Percentiles rank a stretch among this genome's conserved stretches.
Evolutionary conservation across 495 filamentous ascomycete species (phyloP).

Genomic region (Lophiotrema nucula): DNA sequence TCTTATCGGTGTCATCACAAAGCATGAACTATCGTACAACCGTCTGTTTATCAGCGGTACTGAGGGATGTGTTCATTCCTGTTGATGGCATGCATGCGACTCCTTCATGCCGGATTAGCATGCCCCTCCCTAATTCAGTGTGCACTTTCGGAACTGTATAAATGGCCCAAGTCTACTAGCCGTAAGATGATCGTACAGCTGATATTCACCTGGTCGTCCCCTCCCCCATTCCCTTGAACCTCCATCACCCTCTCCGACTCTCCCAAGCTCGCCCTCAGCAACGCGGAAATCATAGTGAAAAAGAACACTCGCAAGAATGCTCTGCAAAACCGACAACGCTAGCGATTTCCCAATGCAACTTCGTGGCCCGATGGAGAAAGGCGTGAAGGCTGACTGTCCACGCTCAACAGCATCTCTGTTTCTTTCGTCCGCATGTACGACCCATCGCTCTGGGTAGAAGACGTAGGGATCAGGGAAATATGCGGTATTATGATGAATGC

Average conservation of each 20-base stretch:
- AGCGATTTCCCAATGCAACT: conserved; percentile 11
- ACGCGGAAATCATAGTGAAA: conserved; percentile 9
- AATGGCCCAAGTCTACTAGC: conserved; percentile 8
- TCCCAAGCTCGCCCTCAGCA: conserved; percentile 38
- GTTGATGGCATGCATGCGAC: too few relatives aligned
- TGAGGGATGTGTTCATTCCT: too few relatives aligned
- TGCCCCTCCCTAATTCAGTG: too few relatives aligned
- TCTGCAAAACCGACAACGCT: conserved; percentile 9
- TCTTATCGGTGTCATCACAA: too few relatives aligned
- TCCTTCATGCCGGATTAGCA: too few relatives aligned
- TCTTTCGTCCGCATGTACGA: neutral
- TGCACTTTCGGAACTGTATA: conserved; percentile 15
- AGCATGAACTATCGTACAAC: too few relatives aligned
- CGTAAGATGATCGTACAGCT: conserved; percentile 12
- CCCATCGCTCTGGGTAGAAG: conserved; percentile 38
- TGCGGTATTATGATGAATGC: conserved; percentile 37
- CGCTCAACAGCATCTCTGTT: neutral
- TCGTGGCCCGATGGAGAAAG: conserved; percentile 16
- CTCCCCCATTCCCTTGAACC: neutral
- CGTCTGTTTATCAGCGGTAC: too few relatives aligned
- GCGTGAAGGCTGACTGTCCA: neutral
- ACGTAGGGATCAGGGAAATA: conserved; percentile 32
- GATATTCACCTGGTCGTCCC: conserved; percentile 13
- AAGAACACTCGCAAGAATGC: conserved; percentile 7
- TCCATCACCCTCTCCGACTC: conserved; percentile 16